Conservation (phyloP, 805 yeast genomes). For the Cyberlindnera suaveolens region DNA sequence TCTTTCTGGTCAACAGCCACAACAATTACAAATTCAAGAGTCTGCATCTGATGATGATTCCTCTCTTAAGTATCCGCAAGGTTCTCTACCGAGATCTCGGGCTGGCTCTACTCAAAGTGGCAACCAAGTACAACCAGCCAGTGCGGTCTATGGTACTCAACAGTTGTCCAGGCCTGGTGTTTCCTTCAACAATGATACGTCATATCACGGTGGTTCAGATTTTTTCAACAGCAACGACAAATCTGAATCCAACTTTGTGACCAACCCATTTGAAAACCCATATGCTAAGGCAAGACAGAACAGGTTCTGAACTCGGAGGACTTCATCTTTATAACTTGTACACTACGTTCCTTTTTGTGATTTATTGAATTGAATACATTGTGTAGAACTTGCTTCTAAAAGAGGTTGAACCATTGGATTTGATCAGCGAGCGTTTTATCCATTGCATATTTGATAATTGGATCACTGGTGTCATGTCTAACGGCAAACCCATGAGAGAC, state of each 20-base stretch:
- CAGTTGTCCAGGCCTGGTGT: conserved; percentile 16
- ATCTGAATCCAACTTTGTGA: conserved; percentile 5
- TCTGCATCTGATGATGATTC: conserved; percentile 9
- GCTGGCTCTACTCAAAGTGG: conserved; percentile 14
- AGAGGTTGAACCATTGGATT: conserved; percentile 20
- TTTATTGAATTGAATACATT: not conserved
- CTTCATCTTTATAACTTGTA: not conserved
- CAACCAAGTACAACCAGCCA: conserved; percentile 18
- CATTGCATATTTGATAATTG: conserved; percentile 53
- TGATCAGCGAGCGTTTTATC: conserved; percentile 51
- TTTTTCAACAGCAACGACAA: conserved; percentile 3
- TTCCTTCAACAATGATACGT: conserved; percentile 14
- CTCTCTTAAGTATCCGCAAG: conserved; percentile 12
- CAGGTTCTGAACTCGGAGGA: conserved; percentile 4
- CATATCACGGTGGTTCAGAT: conserved; percentile 17
- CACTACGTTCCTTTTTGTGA: not conserved
- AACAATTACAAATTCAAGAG: conserved; percentile 13
- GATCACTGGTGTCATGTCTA: conserved; percentile 61
- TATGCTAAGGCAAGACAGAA: conserved; percentile 20
- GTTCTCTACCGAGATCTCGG: conserved; percentile 16
- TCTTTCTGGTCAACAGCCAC: conserved; percentile 24
- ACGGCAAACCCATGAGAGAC: conserved; percentile 74
- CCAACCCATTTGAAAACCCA: conserved; percentile 19
- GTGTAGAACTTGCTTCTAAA: not conserved
- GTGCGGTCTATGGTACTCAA: conserved; percentile 22